Conservation (phyloP, 208 protist genomes). For the Vickermania ingenoplastis region DNA sequence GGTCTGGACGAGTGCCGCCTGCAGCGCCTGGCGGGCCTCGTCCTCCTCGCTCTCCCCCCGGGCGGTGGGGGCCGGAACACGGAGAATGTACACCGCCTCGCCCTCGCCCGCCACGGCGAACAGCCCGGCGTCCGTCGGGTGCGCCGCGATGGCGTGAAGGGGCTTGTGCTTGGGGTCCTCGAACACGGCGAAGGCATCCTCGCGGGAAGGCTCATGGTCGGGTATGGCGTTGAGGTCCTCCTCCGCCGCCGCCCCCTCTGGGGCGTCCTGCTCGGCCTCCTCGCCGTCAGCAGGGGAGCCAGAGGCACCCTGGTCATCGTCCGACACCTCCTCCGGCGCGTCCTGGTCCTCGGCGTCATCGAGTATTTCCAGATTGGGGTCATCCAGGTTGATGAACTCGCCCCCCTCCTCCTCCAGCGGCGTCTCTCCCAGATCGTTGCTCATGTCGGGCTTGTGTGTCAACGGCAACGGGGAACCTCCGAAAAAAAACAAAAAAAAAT, state of each 20-base stretch:
- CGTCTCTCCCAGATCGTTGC: slow-evolving; percentile 14
- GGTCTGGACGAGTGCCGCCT: slow-evolving; percentile 9
- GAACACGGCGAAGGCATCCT: slow-evolving; percentile 66
- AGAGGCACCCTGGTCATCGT: slow-evolving; percentile 1
- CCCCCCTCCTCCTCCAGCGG: slow-evolving; percentile 45
- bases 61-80: background rate
- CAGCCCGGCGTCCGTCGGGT: slow-evolving; percentile 27
- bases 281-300: background rate
- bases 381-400: slow-evolving; percentile 80
- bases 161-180: slow-evolving; percentile 32
- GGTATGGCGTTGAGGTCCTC: slow-evolving; percentile 73
- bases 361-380: slow-evolving; percentile 68
- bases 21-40: slow-evolving; percentile 4
- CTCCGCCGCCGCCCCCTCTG: slow-evolving; percentile 23
- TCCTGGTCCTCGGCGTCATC: slow-evolving; percentile 39
- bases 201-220: slow-evolving; percentile 65
- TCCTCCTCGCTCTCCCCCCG: background rate
- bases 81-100: slow-evolving; percentile 67
- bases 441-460: slow-evolving; percentile 9
- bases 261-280: slow-evolving; percentile 6
- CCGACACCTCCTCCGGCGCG: slow-evolving; percentile 13
- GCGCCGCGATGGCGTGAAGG: slow-evolving; percentile 44
- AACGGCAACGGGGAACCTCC: slow-evolving; percentile 1
- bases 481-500: slow-evolving; percentile 1
- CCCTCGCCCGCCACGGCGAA: slow-evolving; percentile 64